These are phyloP conservation scores for Ascochyta koolunga DNA, from an alignment of 2,329 filamentous ascomycete genomes.

Conservation along the genomic window DNA sequence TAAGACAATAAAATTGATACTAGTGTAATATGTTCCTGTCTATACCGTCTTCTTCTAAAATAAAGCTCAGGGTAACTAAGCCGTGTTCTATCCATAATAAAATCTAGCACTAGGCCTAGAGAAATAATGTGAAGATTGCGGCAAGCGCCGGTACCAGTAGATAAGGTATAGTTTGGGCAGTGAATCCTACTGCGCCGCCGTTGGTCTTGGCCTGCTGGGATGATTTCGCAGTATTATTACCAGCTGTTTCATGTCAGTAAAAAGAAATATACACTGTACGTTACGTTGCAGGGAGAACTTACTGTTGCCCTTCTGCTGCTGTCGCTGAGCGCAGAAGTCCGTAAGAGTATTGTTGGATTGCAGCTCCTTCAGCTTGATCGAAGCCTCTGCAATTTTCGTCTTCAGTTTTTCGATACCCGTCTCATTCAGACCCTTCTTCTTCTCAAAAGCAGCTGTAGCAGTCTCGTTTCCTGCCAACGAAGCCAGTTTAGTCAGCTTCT, in stretches of 20 bases:
- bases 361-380: slow-evolving; percentile 30
- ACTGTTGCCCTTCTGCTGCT: slow-evolving; percentile 23
- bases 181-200: slow-evolving; percentile 17
- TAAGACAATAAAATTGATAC: no score
- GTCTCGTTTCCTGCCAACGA: slow-evolving; percentile 34
- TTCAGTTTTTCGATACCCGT: slow-evolving; percentile 30
- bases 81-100: no score
- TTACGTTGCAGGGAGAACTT: neutral
- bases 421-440: slow-evolving; percentile 30
- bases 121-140: slow-evolving; percentile 22
- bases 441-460: slow-evolving; percentile 28
- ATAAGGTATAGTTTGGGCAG: slow-evolving; percentile 23
- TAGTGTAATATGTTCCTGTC: no score
- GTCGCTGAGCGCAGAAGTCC: slow-evolving; percentile 25
- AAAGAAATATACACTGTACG: neutral
- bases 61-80: no score
- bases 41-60: no score
- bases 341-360: slow-evolving; percentile 37
- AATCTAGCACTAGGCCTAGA: slow-evolving; percentile 14
- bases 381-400: slow-evolving; percentile 28
- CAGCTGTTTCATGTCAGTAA: slow-evolving; percentile 1
- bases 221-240: neutral
- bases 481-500: slow-evolving; percentile 26
- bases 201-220: slow-evolving; percentile 15
- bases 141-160: slow-evolving; percentile 23